Percentiles rank a stretch among this genome's conserved stretches.
Conservation (phyloP, 2,329 filamentous ascomycete genomes). For the Podosphaera fusca region DNA sequence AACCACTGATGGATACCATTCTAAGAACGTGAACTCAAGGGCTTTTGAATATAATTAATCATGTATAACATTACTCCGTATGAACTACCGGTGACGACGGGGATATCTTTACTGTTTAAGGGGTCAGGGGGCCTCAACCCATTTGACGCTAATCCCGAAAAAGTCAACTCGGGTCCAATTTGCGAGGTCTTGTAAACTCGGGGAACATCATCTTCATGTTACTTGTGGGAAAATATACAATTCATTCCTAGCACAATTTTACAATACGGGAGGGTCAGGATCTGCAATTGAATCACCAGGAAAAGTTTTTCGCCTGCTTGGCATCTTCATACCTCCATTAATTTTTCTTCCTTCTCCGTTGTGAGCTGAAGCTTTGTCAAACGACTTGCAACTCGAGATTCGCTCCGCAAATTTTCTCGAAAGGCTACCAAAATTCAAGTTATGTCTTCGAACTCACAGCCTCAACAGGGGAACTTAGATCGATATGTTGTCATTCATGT, state of each 20-base stretch:
- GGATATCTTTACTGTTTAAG: background rate
- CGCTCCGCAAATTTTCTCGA: background rate
- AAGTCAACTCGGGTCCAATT: background rate
- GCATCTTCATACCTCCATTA: background rate
- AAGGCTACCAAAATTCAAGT: slow-evolving; percentile 22
- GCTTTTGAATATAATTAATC: no score
- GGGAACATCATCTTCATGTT: background rate
- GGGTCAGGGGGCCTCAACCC: background rate
- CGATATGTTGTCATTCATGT: slow-evolving; percentile 97
- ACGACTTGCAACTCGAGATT: background rate
- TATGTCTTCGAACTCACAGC: slow-evolving; percentile 25
- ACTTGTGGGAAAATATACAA: background rate
- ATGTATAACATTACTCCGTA: no score
- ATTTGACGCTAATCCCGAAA: background rate
- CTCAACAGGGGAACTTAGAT: slow-evolving; percentile 53
- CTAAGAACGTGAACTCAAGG: no score
- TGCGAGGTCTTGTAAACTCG: background rate
- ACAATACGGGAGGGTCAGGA: background rate
- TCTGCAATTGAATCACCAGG: background rate
- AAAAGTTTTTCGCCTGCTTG: background rate
- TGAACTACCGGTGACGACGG: no score
- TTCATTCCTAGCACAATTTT: background rate
- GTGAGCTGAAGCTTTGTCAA: background rate
- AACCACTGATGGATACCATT: no score
- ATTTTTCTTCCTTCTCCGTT: background rate